phyloP scores from a whole-genome alignment of 257 asterid genomes.

The Ajuga chamaepitys region DNA sequence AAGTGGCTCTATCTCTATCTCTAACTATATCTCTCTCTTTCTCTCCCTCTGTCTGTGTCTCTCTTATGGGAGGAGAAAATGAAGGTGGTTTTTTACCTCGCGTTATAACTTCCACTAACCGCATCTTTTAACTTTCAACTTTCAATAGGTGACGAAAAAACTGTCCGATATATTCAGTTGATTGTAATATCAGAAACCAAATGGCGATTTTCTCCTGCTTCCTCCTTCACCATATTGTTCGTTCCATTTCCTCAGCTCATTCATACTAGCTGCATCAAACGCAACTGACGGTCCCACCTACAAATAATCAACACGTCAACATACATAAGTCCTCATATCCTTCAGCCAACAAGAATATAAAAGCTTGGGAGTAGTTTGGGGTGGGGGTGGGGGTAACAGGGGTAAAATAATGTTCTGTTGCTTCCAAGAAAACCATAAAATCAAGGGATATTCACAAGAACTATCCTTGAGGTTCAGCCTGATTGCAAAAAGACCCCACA shows the following conservation, averaged over 20 bases:
- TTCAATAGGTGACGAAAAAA: neutral
- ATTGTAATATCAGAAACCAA: conserved; percentile 55
- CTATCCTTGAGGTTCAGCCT: too few species aligned
- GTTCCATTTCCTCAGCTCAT: conserved; percentile 92
- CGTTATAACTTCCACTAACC: conserved; percentile 18
- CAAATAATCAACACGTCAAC: neutral
- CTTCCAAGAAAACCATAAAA: neutral
- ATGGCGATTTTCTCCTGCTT: conserved; percentile 81
- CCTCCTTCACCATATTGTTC: conserved; percentile 99
- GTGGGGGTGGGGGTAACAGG: neutral
- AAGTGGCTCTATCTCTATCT: conserved; percentile 1
- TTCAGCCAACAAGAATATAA: neutral
- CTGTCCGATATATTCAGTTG: neutral
- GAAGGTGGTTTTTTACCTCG: conserved; percentile 9
- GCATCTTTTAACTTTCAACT: neutral
- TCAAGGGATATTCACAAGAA: neutral
- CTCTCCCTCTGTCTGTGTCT: conserved; percentile 7
- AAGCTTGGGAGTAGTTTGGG: neutral
- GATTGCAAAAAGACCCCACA: too few species aligned
- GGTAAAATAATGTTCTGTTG: neutral
- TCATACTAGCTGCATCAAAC: conserved; percentile 90
- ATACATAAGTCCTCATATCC: neutral
- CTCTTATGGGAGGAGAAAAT: neutral
- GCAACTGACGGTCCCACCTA: conserved; percentile 99
- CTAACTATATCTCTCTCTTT: neutral